Evolutionary conservation across 495 filamentous ascomycete species (phyloP).

Genomic region (Penicillium simplicissimum): DNA sequence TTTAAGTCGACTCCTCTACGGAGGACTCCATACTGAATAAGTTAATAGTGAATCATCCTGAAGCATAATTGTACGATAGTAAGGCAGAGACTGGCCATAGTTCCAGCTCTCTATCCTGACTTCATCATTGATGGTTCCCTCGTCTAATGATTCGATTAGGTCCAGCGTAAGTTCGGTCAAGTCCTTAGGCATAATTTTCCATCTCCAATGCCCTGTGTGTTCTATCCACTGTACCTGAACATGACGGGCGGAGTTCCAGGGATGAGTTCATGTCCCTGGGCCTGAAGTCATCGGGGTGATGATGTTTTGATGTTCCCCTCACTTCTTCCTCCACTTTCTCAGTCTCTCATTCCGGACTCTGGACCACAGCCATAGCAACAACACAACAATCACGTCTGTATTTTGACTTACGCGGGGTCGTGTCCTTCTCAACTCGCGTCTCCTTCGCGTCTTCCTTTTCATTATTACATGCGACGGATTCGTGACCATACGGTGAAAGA

Average conservation of each 20-base stretch:
- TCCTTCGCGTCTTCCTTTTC: background rate
- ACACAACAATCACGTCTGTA: background rate
- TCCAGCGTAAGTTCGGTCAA: too few relatives aligned
- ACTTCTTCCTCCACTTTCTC: constrained; percentile 21
- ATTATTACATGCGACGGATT: background rate
- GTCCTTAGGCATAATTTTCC: too few relatives aligned
- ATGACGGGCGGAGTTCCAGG: too few relatives aligned
- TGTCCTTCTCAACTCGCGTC: background rate
- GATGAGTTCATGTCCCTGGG: too few relatives aligned
- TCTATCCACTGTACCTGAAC: background rate
- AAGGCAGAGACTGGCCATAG: background rate
- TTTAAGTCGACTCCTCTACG: too few relatives aligned
- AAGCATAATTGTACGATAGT: too few relatives aligned
- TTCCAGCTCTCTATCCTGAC: background rate
- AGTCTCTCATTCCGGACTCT: constrained; percentile 16
- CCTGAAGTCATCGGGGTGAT: too few relatives aligned
- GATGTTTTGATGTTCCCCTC: background rate
- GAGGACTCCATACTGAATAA: too few relatives aligned
- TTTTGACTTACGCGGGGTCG: too few relatives aligned
- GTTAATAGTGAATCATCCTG: too few relatives aligned
- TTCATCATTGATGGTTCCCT: constrained; percentile 1
- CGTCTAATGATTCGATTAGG: constrained; percentile 1
- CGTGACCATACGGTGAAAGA: background rate
- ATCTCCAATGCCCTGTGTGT: background rate
- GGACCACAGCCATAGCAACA: background rate